phyloP scores from a whole-genome alignment of 305 asterid genomes.

The Petunia hybrid region DNA sequence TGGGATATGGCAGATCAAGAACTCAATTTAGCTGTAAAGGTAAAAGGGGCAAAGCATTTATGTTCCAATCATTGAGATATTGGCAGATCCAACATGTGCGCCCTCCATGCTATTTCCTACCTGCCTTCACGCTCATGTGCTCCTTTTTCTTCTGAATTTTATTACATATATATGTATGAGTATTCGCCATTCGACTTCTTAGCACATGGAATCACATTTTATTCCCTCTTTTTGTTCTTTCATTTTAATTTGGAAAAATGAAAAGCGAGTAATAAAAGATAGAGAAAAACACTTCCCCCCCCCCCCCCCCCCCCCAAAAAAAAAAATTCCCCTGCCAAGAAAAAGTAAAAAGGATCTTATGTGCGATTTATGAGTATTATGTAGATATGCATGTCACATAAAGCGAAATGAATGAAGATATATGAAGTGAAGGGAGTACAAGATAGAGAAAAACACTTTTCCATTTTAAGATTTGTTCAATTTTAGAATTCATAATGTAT shows the following conservation, averaged over 20 bases:
- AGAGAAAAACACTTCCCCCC: background rate
- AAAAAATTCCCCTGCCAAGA: no score
- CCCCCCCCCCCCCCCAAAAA: no score
- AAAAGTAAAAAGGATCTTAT: no score
- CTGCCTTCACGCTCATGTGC: constrained; percentile 15
- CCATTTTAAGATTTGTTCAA: no score
- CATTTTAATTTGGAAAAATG: background rate
- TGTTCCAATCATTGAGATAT: constrained; percentile 22
- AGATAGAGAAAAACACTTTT: no score
- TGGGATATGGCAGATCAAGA: background rate
- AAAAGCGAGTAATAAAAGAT: background rate
- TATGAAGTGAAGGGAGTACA: no score
- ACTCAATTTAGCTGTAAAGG: constrained; percentile 26
- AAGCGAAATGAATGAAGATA: no score
- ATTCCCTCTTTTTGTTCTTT: background rate
- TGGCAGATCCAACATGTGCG: constrained; percentile 2
- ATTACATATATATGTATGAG: background rate
- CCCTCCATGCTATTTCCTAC: constrained; percentile 15
- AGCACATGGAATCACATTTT: constrained; percentile 26
- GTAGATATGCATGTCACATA: no score
- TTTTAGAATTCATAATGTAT: no score
- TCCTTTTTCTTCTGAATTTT: background rate
- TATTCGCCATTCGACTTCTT: background rate
- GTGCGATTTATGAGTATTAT: no score
- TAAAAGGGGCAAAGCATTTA: constrained; percentile 15